phyloP scores from a whole-genome alignment of 2,329 filamentous ascomycete species.

The Ploettnerulaceae sp. region DNA sequence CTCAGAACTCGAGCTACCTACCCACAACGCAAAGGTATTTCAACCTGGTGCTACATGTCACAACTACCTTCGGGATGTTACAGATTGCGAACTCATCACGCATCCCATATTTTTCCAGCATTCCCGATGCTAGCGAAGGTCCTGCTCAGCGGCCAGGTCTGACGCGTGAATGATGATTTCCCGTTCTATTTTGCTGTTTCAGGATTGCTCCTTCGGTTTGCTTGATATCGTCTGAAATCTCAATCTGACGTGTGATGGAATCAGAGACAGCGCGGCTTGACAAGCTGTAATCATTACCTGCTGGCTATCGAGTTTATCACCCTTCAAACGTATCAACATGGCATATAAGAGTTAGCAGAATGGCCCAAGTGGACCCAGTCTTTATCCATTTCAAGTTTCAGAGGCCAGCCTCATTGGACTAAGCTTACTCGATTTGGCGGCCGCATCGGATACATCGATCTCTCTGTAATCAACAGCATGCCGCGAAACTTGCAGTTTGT shows the following conservation, averaged over 20 bases:
- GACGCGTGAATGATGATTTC: background rate
- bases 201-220: slow-evolving; percentile 17
- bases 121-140: background rate
- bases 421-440: too few relatives aligned
- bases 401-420: background rate
- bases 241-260: slow-evolving; percentile 13
- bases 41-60: too few relatives aligned
- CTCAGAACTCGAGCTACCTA: too few relatives aligned
- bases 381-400: background rate
- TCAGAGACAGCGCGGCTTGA: slow-evolving; percentile 20
- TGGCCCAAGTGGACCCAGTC: background rate
- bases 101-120: background rate
- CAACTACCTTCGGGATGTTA: too few relatives aligned
- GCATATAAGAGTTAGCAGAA: slow-evolving; percentile 17
- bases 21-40: too few relatives aligned
- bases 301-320: background rate
- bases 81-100: too few relatives aligned
- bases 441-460: background rate
- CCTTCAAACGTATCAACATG: slow-evolving; percentile 18
- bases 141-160: background rate
- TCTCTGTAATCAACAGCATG: too few relatives aligned
- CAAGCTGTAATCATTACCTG: slow-evolving; percentile 16
- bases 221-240: background rate
- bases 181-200: background rate
- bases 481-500: slow-evolving; percentile 25